These are phyloP conservation scores for Verruconis gallopava DNA, from an alignment of 2,329 filamentous ascomycete species.

Conservation along the genomic window DNA sequence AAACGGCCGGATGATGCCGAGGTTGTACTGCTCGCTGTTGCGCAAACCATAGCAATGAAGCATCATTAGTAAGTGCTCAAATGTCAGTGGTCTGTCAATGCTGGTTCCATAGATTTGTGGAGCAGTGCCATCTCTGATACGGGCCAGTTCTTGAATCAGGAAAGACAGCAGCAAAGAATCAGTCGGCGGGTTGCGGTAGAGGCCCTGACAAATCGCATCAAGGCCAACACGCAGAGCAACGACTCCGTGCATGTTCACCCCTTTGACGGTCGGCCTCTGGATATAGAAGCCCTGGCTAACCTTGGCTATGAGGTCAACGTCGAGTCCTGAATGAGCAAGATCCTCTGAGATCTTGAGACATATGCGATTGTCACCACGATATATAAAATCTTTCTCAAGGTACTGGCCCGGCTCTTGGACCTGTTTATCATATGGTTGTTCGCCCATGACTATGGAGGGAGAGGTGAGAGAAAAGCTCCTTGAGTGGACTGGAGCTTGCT, in stretches of 20 bases:
- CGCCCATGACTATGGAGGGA: not conserved
- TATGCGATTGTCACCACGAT: not conserved
- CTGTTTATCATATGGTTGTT: too few relatives aligned
- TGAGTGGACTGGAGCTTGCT: not conserved
- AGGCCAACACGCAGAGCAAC: not conserved
- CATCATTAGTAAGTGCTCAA: not conserved
- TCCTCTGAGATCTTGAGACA: not conserved
- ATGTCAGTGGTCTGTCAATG: not conserved
- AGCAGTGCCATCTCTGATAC: not conserved
- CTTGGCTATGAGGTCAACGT: slow-evolving; percentile 1
- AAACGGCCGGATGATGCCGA: not conserved
- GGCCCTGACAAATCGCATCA: not conserved
- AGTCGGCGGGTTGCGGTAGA: not conserved
- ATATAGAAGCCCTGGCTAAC: not conserved
- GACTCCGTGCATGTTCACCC: not conserved
- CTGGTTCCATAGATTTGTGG: not conserved
- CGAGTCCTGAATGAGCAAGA: not conserved
- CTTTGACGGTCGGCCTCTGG: not conserved
- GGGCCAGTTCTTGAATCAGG: not conserved
- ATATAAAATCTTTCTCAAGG: not conserved
- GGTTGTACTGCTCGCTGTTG: not conserved
- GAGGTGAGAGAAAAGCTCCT: not conserved
- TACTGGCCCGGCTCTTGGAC: too few relatives aligned
- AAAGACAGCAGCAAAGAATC: not conserved
- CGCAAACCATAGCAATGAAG: not conserved